Evolutionary conservation across 2,329 filamentous ascomycete species (phyloP), one percentile per base, ranked within the genome.

Genomic region (Pestalotiopsis sp.): DNA sequence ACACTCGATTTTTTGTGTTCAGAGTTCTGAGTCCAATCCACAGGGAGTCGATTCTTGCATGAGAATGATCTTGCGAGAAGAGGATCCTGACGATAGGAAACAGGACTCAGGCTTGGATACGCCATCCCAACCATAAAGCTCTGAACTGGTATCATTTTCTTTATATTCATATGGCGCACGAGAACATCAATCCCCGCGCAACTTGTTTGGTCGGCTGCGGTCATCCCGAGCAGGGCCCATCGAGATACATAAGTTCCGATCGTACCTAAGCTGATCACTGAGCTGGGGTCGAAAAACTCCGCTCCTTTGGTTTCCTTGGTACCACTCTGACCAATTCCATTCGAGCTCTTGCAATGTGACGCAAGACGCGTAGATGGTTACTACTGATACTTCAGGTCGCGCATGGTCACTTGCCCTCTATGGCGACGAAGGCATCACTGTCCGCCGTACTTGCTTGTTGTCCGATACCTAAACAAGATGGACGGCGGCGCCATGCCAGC

Each of bases 1-100:
- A 60, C 70, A 68, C 66, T 68, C 71, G 52, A 20, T 66, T 62
- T 52, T 36, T 52, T 20, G 7, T 23, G 14, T 52, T 52, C 14
- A 36, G 5, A 52, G 23, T 20, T 59, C 23, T 59, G 23, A 59
- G 57, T 59, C 57, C 57, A 36, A 59, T 7, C 57, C 57, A 59
- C 14, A 27, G 36, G 17, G 3, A 36, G 17, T 40, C 6, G n/a
- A 38, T 62, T 38, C 27, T 38, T 64, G 20, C 31, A 52, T 49
- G 38, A 13, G 17, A 40, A 27, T 27, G 40, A 31, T 9, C 38
- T 49, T 45, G 36, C 11, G 27, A 41, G 36, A 17, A 14, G 23
- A 27, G 20, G 4, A 27, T 36, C 40, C 36, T 23, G 13, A 31
- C 20, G 3, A 31, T n/a, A 63, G 36, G 27, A 41, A n/a, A 63